A percentile compares a stretch with the other conserved stretches of the same genome.
phyloP scores from a whole-genome alignment of 192 early-diverging fungal species.

The Lobulomyces angularis region DNA sequence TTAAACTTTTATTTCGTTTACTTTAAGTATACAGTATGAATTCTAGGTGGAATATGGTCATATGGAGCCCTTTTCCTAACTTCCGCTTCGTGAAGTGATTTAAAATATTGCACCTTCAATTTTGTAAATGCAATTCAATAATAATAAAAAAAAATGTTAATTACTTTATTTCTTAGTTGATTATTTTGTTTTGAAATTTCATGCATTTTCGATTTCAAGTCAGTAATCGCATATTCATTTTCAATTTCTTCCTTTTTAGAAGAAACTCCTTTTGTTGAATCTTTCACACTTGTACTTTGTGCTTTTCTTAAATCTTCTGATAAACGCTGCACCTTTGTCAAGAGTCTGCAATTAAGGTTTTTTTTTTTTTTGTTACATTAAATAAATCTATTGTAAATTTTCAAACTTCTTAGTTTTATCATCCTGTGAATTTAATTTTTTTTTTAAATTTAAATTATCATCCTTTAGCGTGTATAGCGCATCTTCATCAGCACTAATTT shows the following conservation, averaged over 20 bases:
- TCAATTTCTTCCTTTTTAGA: slow-evolving; percentile 11
- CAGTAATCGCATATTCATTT: slow-evolving; percentile 21
- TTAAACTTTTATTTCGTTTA: no score
- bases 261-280: neutral
- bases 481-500: slow-evolving; percentile 16
- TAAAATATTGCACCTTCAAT: slow-evolving; percentile 11
- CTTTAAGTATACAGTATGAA: slow-evolving; percentile 23
- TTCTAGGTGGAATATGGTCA: slow-evolving; percentile 40
- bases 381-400: neutral
- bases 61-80: slow-evolving; percentile 27
- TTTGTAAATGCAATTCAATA: no score
- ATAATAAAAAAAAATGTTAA: no score
- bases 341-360: slow-evolving; percentile 14
- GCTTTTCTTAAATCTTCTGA: slow-evolving; percentile 21
- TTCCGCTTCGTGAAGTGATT: slow-evolving; percentile 40
- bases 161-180: slow-evolving; percentile 24
- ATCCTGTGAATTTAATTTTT: slow-evolving; percentile 29
- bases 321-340: slow-evolving; percentile 30
- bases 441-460: slow-evolving; percentile 35
- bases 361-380: neutral
- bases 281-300: neutral
- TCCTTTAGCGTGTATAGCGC: slow-evolving; percentile 21
- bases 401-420: slow-evolving; percentile 37
- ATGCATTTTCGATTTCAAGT: slow-evolving; percentile 19
- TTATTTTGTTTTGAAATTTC: slow-evolving; percentile 25